Conservation (phyloP, 2,329 filamentous ascomycete species). For the Ophiosphaerella herpotricha region DNA sequence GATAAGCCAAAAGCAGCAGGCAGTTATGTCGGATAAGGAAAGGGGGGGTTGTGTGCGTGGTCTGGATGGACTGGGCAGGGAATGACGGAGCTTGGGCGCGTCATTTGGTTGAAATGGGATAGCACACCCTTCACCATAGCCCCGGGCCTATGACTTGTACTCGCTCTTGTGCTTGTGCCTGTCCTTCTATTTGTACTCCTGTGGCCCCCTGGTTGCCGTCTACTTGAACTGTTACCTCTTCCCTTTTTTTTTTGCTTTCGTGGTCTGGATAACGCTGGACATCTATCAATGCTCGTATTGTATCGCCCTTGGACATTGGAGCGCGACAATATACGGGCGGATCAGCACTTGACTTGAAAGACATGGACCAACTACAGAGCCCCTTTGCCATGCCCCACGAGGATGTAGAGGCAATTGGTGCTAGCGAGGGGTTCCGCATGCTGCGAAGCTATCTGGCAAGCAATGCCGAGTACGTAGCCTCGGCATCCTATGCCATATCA, state of each 20-base stretch:
- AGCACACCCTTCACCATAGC: constrained; percentile 8
- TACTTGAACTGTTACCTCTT: too few species aligned
- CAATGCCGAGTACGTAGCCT: constrained; percentile 46
- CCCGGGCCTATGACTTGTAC: constrained; percentile 1
- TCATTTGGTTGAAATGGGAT: constrained; percentile 25
- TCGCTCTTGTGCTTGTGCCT: background rate
- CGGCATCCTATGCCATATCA: constrained; percentile 2
- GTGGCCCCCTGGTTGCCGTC: background rate
- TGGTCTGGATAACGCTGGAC: background rate
- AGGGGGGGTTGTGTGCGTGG: constrained; percentile 10
- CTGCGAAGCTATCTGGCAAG: constrained; percentile 49
- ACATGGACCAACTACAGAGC: constrained; percentile 29
- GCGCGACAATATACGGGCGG: constrained; percentile 7
- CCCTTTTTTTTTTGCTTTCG: too few species aligned
- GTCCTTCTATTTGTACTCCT: background rate
- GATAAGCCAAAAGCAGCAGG: constrained; percentile 2
- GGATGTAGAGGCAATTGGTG: constrained; percentile 46
- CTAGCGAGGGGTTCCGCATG: constrained; percentile 51
- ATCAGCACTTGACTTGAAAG: constrained; percentile 1
- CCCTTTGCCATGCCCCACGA: constrained; percentile 51
- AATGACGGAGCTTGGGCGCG: constrained; percentile 13
- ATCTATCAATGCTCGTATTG: constrained; percentile 16
- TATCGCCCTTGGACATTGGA: constrained; percentile 6
- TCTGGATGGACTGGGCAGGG: constrained; percentile 3
- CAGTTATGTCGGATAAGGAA: constrained; percentile 11